Evolutionary conservation across 352 stramenopile genomes (phyloP).

Genomic region (Globisporangium lucens): DNA sequence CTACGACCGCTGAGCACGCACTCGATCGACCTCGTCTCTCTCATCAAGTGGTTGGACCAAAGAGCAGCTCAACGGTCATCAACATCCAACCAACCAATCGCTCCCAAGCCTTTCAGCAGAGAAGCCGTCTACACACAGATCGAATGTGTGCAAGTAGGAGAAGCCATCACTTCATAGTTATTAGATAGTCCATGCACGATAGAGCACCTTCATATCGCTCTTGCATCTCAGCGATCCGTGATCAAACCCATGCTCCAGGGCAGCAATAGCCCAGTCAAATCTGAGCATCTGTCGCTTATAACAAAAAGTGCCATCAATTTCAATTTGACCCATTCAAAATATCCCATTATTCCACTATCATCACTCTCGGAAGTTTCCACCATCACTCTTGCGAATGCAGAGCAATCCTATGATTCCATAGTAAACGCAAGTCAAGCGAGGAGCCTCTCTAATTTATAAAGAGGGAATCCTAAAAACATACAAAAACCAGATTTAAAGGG

Average conservation of each 20-base stretch:
- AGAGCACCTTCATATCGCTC: neutral
- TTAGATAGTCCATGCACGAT: neutral
- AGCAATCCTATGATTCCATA: too few relatives aligned
- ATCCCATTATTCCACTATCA: too few relatives aligned
- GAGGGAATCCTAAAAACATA: neutral
- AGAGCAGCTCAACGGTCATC: neutral
- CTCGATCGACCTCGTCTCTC: neutral
- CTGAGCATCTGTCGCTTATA: too few relatives aligned
- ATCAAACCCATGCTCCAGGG: too few relatives aligned
- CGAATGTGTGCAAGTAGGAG: neutral
- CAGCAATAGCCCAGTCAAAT: too few relatives aligned
- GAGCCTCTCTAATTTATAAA: neutral
- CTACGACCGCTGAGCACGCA: conserved; percentile 34
- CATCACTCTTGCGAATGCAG: too few relatives aligned
- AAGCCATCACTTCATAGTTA: neutral
- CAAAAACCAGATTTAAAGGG: neutral
- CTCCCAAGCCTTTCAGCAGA: neutral
- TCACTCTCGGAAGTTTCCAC: too few relatives aligned
- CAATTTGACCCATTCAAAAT: too few relatives aligned
- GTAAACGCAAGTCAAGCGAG: too few relatives aligned
- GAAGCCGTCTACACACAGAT: neutral
- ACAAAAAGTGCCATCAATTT: too few relatives aligned
- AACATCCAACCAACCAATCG: neutral
- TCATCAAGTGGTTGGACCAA: neutral
- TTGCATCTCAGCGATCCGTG: neutral